Evolutionary conservation across 2,329 filamentous ascomycete genomes (phyloP).

Genomic region (Sporothrix protearum): DNA sequence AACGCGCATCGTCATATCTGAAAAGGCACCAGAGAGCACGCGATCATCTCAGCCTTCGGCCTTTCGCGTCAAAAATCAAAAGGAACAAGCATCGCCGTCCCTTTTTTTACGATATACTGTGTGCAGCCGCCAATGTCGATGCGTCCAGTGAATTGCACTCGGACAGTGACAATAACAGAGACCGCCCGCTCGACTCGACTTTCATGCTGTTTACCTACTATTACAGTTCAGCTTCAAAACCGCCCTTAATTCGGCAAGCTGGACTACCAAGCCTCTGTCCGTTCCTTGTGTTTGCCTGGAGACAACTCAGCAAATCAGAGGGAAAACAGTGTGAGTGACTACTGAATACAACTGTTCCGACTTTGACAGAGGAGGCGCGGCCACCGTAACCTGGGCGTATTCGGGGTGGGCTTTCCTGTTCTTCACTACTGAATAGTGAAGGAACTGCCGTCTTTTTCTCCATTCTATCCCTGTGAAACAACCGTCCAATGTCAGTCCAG

Average conservation of each 20-base stretch:
- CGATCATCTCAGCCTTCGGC: background rate
- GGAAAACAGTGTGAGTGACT: background rate
- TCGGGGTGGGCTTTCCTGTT: background rate
- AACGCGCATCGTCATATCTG: constrained; percentile 10
- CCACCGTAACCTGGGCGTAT: background rate
- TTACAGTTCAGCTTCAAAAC: background rate
- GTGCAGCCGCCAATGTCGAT: background rate
- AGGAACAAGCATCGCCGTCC: background rate
- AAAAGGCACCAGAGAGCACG: background rate
- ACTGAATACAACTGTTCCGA: background rate
- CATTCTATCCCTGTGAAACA: constrained; percentile 5
- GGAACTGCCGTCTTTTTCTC: background rate
- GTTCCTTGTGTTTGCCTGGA: background rate
- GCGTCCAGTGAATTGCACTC: too few species aligned
- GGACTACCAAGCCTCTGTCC: constrained; percentile 4
- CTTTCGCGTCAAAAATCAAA: background rate
- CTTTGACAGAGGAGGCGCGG: background rate
- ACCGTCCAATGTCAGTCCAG: constrained; percentile 11
- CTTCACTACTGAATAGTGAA: too few species aligned
- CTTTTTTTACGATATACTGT: too few species aligned
- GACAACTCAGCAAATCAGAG: background rate
- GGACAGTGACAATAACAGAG: background rate
- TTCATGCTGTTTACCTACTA: background rate
- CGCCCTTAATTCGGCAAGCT: constrained; percentile 4
- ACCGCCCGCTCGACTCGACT: background rate